Evolutionary conservation across 345 rosid species (phyloP).

Genomic region (Punica granatum): DNA sequence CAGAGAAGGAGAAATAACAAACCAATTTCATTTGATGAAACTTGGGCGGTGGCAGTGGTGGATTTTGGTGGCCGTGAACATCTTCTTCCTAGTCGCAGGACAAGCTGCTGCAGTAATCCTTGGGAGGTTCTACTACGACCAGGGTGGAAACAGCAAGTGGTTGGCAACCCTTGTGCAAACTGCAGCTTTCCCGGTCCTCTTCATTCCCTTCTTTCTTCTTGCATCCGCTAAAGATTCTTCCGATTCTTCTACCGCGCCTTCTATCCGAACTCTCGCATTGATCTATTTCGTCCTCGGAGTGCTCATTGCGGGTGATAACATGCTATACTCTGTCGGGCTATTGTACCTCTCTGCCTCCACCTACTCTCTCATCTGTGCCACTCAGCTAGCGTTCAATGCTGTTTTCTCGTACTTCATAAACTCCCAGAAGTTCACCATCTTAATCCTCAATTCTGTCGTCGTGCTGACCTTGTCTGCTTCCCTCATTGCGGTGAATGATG

Average conservation of each 20-base stretch:
- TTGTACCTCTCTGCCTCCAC: slow-evolving; percentile 72
- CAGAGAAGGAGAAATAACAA: slow-evolving; percentile 10
- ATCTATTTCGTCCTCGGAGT: slow-evolving; percentile 55
- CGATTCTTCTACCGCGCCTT: slow-evolving; percentile 24
- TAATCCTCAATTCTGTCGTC: slow-evolving; percentile 48
- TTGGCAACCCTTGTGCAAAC: slow-evolving; percentile 61
- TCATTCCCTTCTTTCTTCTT: slow-evolving; percentile 41
- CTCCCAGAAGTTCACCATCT: slow-evolving; percentile 59
- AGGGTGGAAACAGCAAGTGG: slow-evolving; percentile 69
- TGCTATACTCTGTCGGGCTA: slow-evolving; percentile 66
- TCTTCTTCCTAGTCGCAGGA: slow-evolving; percentile 45
- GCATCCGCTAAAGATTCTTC: slow-evolving; percentile 32
- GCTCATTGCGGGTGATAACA: slow-evolving; percentile 52
- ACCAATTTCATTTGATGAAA: slow-evolving; percentile 18
- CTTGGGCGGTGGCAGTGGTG: slow-evolving; percentile 57
- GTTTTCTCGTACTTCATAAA: slow-evolving; percentile 70
- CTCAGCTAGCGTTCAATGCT: slow-evolving; percentile 72
- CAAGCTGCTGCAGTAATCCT: slow-evolving; percentile 62
- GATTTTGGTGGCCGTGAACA: slow-evolving; percentile 34
- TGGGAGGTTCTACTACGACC: slow-evolving; percentile 56
- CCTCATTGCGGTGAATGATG: slow-evolving; percentile 55
- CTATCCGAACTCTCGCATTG: slow-evolving; percentile 22
- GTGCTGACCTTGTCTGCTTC: slow-evolving; percentile 67
- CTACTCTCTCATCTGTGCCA: slow-evolving; percentile 67
- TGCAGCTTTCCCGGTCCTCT: slow-evolving; percentile 58